Conservation (phyloP, 192 early-diverging fungal genomes). For the Coemansia sp. region DNA sequence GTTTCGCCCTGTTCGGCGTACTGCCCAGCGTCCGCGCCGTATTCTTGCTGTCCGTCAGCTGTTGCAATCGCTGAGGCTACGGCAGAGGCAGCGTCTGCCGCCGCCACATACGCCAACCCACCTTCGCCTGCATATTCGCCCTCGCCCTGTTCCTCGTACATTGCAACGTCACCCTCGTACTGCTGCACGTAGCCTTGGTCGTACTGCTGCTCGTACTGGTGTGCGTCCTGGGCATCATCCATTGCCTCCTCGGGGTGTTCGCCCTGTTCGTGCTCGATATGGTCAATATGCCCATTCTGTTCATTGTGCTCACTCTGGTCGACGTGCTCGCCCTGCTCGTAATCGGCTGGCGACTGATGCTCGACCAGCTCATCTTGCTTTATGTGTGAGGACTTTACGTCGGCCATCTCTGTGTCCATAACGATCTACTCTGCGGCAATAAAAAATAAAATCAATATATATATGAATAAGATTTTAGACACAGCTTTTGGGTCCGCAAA, state of each 20-base stretch:
- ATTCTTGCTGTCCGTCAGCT: slow-evolving; percentile 11
- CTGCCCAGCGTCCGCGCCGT: not conserved
- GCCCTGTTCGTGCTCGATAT: slow-evolving; percentile 10
- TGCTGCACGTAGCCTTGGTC: slow-evolving; percentile 37
- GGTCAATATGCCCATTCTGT: not conserved
- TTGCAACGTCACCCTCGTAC: slow-evolving; percentile 34
- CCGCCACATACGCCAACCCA: slow-evolving; percentile 20
- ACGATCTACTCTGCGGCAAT: not conserved
- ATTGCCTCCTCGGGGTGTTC: slow-evolving; percentile 27
- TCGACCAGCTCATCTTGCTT: not conserved
- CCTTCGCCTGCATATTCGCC: slow-evolving; percentile 39
- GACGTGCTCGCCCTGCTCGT: slow-evolving; percentile 9
- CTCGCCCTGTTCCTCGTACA: slow-evolving; percentile 40
- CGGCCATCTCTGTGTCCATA: not conserved
- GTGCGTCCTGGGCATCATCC: slow-evolving; percentile 17
- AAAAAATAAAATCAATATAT: not conserved
- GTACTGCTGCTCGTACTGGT: slow-evolving; percentile 30
- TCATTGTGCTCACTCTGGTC: slow-evolving; percentile 1
- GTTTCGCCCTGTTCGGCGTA: slow-evolving; percentile 8
- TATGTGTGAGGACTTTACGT: slow-evolving; percentile 6
- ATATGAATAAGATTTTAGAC: not conserved
- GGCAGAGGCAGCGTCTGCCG: slow-evolving; percentile 25
- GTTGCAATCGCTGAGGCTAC: slow-evolving; percentile 26
- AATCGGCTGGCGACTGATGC: not conserved
- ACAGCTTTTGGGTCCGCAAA: not conserved